Evolutionary conservation across 495 filamentous ascomycete species (phyloP), one percentile per base, ranked within the genome.

Genomic region (Cairneyella variabilis): DNA sequence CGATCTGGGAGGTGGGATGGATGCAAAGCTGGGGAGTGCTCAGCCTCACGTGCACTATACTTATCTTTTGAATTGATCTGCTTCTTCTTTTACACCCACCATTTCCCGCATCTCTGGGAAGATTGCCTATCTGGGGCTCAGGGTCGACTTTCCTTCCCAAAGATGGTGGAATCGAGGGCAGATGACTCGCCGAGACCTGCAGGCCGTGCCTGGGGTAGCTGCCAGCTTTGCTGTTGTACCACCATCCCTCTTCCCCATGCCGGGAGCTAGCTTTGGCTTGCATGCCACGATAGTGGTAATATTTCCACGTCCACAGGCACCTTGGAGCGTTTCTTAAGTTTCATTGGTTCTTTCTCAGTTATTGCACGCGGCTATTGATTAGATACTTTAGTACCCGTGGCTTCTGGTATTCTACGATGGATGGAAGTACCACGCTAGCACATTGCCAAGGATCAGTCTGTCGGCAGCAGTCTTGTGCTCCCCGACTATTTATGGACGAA

Each of bases 401-500:
- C 14, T 32, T 32, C 6, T 14, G 28, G 14, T 32, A 14, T 14
- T 7, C 7, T 6, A 6, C 20, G 23, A 16, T 11, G 48, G 3
- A 12, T 1, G 1, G 11, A 41, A 16, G 37, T 51, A 51, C 48
- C 48, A 51, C 36, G 36, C 46, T 49, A 17, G 26, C 6, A 20
- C 6, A 11, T 7, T 53, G 39, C 27, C 26, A 37, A 20, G 38
- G 50, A 20, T 18, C 22, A 23, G 21, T 17, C 37, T 20, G 6
- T 43, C 38, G 37, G 49, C 25, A 32, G 36, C 25, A 32, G 22
- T 30, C 22, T 22, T 52, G 49, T n/a, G 36, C 12, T 6, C 27
- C 50, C 17, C 28, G 23, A 30, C 38, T 53, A 53, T 53, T 53
- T 53, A 11, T 44, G 40, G 48, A 26, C 21, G 23, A 32, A 21